These are phyloP conservation scores for Penicillium nordicum DNA, from an alignment of 2,329 filamentous ascomycete species.

Conservation along the genomic window DNA sequence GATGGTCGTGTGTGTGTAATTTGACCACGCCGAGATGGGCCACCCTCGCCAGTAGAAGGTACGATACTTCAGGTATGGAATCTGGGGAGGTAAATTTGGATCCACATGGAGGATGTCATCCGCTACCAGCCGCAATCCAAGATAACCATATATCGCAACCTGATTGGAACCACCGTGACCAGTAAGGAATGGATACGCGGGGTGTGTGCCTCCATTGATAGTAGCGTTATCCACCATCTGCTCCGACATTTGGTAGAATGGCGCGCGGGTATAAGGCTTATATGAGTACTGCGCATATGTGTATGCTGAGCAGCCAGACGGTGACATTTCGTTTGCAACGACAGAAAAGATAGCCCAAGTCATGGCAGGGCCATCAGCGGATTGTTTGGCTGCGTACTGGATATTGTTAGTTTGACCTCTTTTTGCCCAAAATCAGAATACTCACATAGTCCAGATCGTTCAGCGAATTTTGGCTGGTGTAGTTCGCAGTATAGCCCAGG, in stretches of 20 bases:
- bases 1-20: conserved; percentile 63
- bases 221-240: conserved; percentile 61
- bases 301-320: conserved; percentile 65
- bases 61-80: conserved; percentile 58
- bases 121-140: conserved; percentile 60
- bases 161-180: conserved; percentile 68
- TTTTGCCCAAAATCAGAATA: not conserved
- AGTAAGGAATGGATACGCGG: conserved; percentile 68
- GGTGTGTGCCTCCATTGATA: conserved; percentile 63
- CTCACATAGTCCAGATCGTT: conserved; percentile 61
- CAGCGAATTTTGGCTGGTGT: conserved; percentile 48
- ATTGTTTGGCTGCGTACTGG: conserved; percentile 65
- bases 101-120: conserved; percentile 60
- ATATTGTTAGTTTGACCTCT: not conserved
- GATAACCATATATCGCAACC: conserved; percentile 64
- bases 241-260: conserved; percentile 69
- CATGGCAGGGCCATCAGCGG: conserved; percentile 67
- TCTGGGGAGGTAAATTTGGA: conserved; percentile 63
- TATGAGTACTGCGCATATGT: conserved; percentile 64
- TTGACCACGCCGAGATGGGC: conserved; percentile 59
- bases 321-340: conserved; percentile 62
- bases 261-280: conserved; percentile 61
- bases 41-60: conserved; percentile 66
- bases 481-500: conserved; percentile 57
- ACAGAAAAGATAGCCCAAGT: conserved; percentile 69